These are phyloP conservation scores for Globisporangium irregulare DNA, from an alignment of 352 stramenopile genomes.

Conservation along the genomic window DNA sequence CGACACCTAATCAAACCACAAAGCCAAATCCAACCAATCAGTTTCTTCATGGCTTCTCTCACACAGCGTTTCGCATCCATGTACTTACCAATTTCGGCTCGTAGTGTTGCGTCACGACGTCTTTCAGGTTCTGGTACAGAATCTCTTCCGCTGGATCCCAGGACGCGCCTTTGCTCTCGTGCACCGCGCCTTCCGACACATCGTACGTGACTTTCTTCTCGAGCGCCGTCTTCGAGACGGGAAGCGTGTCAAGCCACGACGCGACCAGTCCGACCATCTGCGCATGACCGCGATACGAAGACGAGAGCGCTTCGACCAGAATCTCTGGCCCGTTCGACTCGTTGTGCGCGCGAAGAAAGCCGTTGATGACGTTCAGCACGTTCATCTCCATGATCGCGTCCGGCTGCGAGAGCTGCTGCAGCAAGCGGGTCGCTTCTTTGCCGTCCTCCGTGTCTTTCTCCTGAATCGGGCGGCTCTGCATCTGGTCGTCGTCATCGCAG, in stretches of 20 bases:
- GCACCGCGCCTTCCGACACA: constrained; percentile 56
- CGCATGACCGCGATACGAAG: constrained; percentile 80
- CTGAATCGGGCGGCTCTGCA: constrained; percentile 34
- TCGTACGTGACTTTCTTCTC: constrained; percentile 81
- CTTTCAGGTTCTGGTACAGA: constrained; percentile 71
- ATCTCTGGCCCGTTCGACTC: constrained; percentile 82
- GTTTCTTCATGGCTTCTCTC: background rate
- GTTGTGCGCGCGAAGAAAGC: constrained; percentile 74
- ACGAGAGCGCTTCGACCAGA: constrained; percentile 82
- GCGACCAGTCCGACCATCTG: constrained; percentile 87
- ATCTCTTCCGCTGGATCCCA: constrained; percentile 80
- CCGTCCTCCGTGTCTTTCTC: constrained; percentile 69
- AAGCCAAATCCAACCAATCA: background rate
- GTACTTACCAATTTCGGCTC: constrained; percentile 65
- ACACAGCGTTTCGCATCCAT: background rate
- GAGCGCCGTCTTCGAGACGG: constrained; percentile 49
- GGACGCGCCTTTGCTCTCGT: constrained; percentile 62
- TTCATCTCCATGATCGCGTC: constrained; percentile 86
- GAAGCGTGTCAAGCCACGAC: constrained; percentile 73
- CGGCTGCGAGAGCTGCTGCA: constrained; percentile 64
- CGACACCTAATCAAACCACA: constrained; percentile 41
- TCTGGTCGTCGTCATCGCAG: constrained; percentile 72
- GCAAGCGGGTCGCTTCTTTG: constrained; percentile 66
- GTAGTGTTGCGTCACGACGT: constrained; percentile 78
- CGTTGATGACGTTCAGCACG: constrained; percentile 79